phyloP scores from a whole-genome alignment of 2,329 filamentous ascomycete genomes.

The Xylariales sp. region DNA sequence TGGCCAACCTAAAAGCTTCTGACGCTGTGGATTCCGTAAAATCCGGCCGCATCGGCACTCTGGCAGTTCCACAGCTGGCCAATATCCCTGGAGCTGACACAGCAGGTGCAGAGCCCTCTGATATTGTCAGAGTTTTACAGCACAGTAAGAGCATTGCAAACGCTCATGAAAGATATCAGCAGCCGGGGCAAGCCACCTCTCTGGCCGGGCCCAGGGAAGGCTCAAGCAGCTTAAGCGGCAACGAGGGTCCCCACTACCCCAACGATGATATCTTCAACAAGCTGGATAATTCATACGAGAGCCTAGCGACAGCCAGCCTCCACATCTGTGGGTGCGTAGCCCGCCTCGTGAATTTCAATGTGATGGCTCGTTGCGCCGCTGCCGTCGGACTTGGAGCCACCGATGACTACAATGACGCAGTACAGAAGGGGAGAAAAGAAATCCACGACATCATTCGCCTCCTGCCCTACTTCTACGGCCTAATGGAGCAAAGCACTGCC shows the following conservation, averaged over 20 bases:
- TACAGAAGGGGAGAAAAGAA: constrained; percentile 2
- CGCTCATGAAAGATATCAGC: too few relatives aligned
- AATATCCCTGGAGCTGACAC: neutral
- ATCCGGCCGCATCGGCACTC: constrained; percentile 1
- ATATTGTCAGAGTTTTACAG: too few relatives aligned
- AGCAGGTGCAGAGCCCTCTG: too few relatives aligned
- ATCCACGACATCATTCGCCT: neutral
- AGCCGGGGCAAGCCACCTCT: too few relatives aligned
- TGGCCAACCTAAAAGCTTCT: neutral
- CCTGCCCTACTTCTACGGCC: constrained; percentile 4
- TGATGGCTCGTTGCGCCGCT: constrained; percentile 6
- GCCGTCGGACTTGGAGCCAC: neutral
- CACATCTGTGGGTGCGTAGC: constrained; percentile 2
- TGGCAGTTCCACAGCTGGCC: constrained; percentile 1
- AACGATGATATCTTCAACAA: neutral
- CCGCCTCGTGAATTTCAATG: constrained; percentile 3
- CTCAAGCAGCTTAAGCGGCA: too few relatives aligned
- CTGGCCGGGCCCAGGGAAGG: too few relatives aligned
- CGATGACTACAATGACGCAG: constrained; percentile 3
- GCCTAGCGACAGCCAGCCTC: constrained; percentile 1
- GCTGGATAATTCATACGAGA: constrained; percentile 3
- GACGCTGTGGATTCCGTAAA: neutral
- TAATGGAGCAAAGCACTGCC: neutral
- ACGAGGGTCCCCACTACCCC: neutral
- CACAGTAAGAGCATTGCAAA: too few relatives aligned